Conservation (phyloP, 371 early-diverging fungal species). For the Mucor mucedo region DNA sequence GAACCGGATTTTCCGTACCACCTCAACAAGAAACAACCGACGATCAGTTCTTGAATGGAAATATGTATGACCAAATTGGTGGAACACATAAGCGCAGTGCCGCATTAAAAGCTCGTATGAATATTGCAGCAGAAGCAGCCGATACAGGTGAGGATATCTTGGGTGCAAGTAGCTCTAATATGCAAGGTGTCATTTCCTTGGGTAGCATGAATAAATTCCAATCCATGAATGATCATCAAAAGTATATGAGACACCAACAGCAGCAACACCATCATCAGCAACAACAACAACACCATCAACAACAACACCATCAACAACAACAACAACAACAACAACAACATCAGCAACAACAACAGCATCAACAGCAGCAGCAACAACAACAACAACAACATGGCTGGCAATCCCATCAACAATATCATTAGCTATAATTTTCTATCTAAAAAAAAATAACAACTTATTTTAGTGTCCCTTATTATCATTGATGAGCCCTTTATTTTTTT, state of each 20-base stretch:
- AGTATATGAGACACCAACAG: slow-evolving; percentile 2
- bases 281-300: not conserved
- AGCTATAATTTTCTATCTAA: not conserved
- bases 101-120: slow-evolving; percentile 50
- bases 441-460: not conserved
- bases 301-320: not conserved
- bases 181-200: slow-evolving; percentile 12
- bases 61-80: slow-evolving; percentile 15
- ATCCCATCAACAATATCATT: slow-evolving; percentile 1
- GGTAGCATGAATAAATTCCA: not conserved
- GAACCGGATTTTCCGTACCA: slow-evolving; percentile 42
- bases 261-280: not conserved
- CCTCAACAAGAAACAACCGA: slow-evolving; percentile 46
- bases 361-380: not conserved
- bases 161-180: not conserved
- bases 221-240: slow-evolving; percentile 2
- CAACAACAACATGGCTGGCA: not conserved
- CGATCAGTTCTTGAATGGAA: slow-evolving; percentile 33
- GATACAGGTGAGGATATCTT: slow-evolving; percentile 18
- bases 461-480: too few relatives aligned
- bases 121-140: slow-evolving; percentile 51
- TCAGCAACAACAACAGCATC: not conserved
- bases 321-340: not conserved
- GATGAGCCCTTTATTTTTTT: too few relatives aligned
- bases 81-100: slow-evolving; percentile 30